Evolutionary conservation across 192 early-diverging fungal species (phyloP).

Genomic region (Coemansia sp.): DNA sequence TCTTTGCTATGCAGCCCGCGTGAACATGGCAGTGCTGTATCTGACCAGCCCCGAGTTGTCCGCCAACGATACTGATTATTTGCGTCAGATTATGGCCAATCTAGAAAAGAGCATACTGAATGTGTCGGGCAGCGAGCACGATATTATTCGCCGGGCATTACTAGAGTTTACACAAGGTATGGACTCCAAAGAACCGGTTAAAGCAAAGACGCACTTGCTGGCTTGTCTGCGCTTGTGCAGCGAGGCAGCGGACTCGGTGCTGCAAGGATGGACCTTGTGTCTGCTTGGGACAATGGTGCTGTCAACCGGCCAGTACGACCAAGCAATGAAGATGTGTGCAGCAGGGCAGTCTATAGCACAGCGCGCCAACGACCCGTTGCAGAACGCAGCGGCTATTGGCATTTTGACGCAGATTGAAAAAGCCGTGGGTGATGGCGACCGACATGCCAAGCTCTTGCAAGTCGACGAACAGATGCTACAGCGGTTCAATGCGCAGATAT

Average conservation of each 20-base stretch:
- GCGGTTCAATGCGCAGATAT: conserved; percentile 35
- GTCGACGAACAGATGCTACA: conserved; percentile 30
- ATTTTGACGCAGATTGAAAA: conserved; percentile 40
- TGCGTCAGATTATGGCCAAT: conserved; percentile 1
- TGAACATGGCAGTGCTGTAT: conserved; percentile 23
- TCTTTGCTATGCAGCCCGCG: conserved; percentile 24
- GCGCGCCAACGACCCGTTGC: conserved; percentile 36
- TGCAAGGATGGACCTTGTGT: conserved; percentile 51
- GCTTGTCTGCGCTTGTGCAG: conserved; percentile 30
- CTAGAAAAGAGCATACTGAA: conserved; percentile 3
- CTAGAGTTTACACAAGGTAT: conserved; percentile 37
- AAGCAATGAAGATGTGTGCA: conserved; percentile 50
- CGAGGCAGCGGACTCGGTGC: conserved; percentile 23
- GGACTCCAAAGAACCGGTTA: conserved; percentile 32
- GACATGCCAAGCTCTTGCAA: conserved; percentile 35
- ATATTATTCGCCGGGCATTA: conserved; percentile 16
- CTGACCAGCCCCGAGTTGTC: conserved; percentile 8
- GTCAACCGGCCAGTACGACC: conserved; percentile 42
- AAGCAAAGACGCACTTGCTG: conserved; percentile 40
- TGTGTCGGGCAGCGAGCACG: conserved; percentile 11
- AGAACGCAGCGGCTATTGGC: conserved; percentile 49
- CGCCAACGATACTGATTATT: background rate
- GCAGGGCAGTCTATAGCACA: conserved; percentile 46
- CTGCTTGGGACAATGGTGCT: conserved; percentile 39
- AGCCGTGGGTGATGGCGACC: conserved; percentile 35